Evolutionary conservation across 2,329 filamentous ascomycete species (phyloP).

Genomic region (Fusarium anguioides): DNA sequence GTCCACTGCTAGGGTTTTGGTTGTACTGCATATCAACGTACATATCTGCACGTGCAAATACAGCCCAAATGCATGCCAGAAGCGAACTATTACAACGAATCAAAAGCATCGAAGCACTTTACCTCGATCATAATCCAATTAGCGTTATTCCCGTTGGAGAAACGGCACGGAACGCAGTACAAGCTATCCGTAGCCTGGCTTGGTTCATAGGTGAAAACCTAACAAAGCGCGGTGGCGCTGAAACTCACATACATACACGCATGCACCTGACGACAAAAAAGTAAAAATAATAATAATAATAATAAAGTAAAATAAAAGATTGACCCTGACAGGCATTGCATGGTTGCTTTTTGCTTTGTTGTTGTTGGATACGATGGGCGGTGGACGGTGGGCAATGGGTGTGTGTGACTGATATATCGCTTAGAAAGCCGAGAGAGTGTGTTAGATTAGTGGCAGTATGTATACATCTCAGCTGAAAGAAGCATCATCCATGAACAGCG

Average conservation of each 20-base stretch:
- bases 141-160: conserved; percentile 1
- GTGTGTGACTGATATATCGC: neutral
- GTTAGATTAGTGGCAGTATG: neutral
- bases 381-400: neutral
- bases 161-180: conserved; percentile 24
- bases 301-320: too few species aligned
- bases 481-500: neutral
- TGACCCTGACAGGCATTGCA: neutral
- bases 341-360: conserved; percentile 9
- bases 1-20: neutral
- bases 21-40: neutral
- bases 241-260: neutral
- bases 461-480: neutral
- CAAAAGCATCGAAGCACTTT: neutral
- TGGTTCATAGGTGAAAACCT: conserved; percentile 8
- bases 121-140: conserved; percentile 2
- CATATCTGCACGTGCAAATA: neutral
- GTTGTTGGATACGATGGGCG: neutral
- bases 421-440: neutral
- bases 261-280: neutral
- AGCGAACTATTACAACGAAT: neutral
- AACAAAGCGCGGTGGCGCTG: conserved; percentile 23
- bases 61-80: conserved; percentile 7
- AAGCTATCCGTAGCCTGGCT: neutral
- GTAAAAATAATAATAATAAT: too few species aligned